Evolutionary conservation across 805 yeast genomes (phyloP).

Genomic region (Priceomyces castillae): DNA sequence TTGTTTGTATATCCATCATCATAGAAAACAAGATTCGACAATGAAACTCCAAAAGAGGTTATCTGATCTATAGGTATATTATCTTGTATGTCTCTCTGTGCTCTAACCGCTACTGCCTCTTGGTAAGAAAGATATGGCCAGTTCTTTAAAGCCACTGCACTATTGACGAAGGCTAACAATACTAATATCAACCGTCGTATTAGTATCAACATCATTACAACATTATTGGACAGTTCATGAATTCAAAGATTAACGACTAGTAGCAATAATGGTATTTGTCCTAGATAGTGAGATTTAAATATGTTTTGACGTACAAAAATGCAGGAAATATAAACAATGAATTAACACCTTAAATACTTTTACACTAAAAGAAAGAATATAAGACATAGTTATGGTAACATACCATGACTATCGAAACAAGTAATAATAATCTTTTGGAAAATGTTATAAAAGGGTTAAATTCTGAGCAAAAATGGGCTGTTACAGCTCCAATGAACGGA

Average conservation of each 20-base stretch:
- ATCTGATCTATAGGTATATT: conserved; percentile 33
- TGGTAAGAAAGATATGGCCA: conserved; percentile 15
- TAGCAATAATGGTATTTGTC: too few relatives aligned
- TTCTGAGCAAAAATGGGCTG: conserved; percentile 42
- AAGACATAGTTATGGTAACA: too few relatives aligned
- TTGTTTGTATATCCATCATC: conserved; percentile 24
- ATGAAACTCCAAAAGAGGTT: conserved; percentile 30
- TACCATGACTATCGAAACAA: not conserved
- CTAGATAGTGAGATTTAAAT: not conserved
- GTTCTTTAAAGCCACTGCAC: not conserved
- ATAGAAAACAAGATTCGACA: conserved; percentile 28
- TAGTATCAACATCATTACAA: too few relatives aligned
- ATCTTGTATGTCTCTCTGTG: conserved; percentile 36
- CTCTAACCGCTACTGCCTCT: conserved; percentile 20
- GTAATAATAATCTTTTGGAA: not conserved
- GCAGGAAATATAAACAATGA: conserved; percentile 3
- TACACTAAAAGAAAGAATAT: too few relatives aligned
- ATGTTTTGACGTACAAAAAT: conserved; percentile 1
- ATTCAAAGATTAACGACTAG: too few relatives aligned
- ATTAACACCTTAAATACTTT: not conserved
- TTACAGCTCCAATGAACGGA: conserved; percentile 34
- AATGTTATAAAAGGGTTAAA: conserved; percentile 29
- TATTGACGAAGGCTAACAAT: not conserved
- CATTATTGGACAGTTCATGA: too few relatives aligned
- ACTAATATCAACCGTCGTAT: not conserved